These are phyloP conservation scores for Emericellopsis terricola DNA, from an alignment of 495 filamentous ascomycete species.

Conservation along the genomic window DNA sequence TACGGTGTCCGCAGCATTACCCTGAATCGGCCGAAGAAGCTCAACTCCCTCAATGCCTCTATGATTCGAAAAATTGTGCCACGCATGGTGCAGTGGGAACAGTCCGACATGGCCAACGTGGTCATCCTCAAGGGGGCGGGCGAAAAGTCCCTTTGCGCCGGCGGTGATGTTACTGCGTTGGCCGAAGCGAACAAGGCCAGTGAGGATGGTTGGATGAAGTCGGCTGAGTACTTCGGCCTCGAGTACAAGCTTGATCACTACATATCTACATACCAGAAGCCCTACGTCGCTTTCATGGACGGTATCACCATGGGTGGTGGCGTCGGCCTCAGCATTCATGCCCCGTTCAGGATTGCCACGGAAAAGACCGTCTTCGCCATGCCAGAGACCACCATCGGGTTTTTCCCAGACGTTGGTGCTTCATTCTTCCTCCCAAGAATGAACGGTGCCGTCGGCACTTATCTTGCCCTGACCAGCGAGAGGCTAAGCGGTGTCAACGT, in stretches of 20 bases:
- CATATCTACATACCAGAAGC: conserved; percentile 88
- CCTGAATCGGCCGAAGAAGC: conserved; percentile 80
- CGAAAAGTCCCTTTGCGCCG: conserved; percentile 72
- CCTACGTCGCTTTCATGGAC: conserved; percentile 91
- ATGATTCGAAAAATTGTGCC: conserved; percentile 89
- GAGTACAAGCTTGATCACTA: conserved; percentile 92
- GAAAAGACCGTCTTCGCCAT: conserved; percentile 92
- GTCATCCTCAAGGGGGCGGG: conserved; percentile 84
- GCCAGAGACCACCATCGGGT: conserved; percentile 95
- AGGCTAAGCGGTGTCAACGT: conserved; percentile 63
- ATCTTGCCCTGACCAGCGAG: conserved; percentile 78
- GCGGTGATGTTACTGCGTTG: conserved; percentile 72
- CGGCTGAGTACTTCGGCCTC: conserved; percentile 68
- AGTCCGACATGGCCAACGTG: conserved; percentile 83
- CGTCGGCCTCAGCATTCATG: conserved; percentile 84
- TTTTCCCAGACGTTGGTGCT: conserved; percentile 93
- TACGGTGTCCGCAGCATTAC: conserved; percentile 86
- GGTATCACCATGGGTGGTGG: conserved; percentile 97
- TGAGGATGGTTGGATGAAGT: conserved; percentile 43
- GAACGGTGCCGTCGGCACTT: conserved; percentile 68
- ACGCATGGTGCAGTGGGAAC: conserved; percentile 77
- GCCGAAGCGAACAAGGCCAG: conserved; percentile 53
- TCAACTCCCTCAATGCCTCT: conserved; percentile 79
- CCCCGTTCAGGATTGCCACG: conserved; percentile 89
- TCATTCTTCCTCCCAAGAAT: conserved; percentile 89